Conservation (phyloP, 2,329 filamentous ascomycete genomes). For the Fusarium sp. region DNA sequence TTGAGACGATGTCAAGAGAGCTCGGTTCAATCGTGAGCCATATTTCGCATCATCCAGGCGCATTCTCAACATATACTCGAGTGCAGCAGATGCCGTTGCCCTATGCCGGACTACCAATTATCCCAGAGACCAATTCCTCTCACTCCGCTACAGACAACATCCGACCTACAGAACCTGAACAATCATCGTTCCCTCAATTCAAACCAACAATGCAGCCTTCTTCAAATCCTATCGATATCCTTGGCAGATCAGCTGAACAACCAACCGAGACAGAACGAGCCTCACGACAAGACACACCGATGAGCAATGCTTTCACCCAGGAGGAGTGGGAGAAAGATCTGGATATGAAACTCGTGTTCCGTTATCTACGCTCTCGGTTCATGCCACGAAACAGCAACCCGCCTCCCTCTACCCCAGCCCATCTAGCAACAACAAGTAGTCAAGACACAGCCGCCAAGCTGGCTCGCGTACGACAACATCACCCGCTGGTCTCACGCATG, state of each 20-base stretch:
- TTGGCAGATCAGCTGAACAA: constrained; percentile 46
- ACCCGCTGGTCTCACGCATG: constrained; percentile 78
- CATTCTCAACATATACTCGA: constrained; percentile 83
- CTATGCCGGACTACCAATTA: constrained; percentile 81
- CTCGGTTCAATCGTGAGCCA: constrained; percentile 86
- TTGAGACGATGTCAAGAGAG: constrained; percentile 88
- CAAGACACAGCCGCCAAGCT: constrained; percentile 80
- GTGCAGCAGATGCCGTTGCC: constrained; percentile 74
- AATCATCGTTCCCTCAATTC: constrained; percentile 54
- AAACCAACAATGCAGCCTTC: constrained; percentile 59
- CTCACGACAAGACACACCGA: constrained; percentile 40
- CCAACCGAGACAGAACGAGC: constrained; percentile 35
- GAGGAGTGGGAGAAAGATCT: constrained; percentile 96
- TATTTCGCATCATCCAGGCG: constrained; percentile 82
- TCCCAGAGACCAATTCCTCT: constrained; percentile 63
- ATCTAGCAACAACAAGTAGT: constrained; percentile 62
- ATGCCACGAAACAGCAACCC: constrained; percentile 61
- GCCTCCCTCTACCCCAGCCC: constrained; percentile 57
- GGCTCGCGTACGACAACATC: constrained; percentile 87
- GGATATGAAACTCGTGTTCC: constrained; percentile 91
- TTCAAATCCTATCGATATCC: constrained; percentile 53
- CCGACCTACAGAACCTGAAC: constrained; percentile 38
- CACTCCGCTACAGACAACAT: constrained; percentile 45
- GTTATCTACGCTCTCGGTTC: constrained; percentile 84
- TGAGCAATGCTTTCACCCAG: constrained; percentile 63